A percentile compares a stretch with the other conserved stretches of the same genome.
These are phyloP conservation scores for Pseudocercospora ulei DNA, from an alignment of 2,329 filamentous ascomycete genomes.

Conservation along the genomic window DNA sequence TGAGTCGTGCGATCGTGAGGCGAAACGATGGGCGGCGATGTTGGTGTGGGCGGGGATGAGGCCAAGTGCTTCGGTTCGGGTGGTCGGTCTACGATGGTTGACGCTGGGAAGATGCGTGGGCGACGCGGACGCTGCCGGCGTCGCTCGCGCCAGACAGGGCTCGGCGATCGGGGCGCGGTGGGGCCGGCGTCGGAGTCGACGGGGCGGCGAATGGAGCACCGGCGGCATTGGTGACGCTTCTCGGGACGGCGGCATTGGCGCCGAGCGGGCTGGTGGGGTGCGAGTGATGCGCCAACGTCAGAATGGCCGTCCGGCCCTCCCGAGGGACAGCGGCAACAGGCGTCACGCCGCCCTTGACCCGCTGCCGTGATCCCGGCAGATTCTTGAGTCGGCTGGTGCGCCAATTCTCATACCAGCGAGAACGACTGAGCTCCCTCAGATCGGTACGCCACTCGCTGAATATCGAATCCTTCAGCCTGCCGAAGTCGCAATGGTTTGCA, in stretches of 20 bases:
- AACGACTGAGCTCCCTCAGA: constrained; percentile 77
- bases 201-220: background rate
- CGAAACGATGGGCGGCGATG: too few relatives aligned
- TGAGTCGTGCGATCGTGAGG: too few relatives aligned
- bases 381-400: constrained; percentile 51
- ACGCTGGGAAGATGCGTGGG: background rate
- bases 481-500: constrained; percentile 84
- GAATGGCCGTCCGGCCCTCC: constrained; percentile 25
- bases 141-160: background rate
- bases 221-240: constrained; percentile 17
- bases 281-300: constrained; percentile 13
- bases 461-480: constrained; percentile 77
- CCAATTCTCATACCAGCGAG: constrained; percentile 95
- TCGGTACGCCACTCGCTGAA: constrained; percentile 91
- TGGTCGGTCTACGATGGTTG: constrained; percentile 1
- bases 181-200: constrained; percentile 2
- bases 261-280: constrained; percentile 6
- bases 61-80: too few relatives aligned
- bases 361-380: constrained; percentile 25
- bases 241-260: constrained; percentile 13
- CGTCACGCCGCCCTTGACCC: constrained; percentile 33
- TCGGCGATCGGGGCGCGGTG: background rate
- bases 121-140: background rate
- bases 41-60: too few relatives aligned
- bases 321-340: constrained; percentile 31